Evolutionary conservation across 202 grass and related monocot species (phyloP), one percentile per base, ranked within the genome.

Genomic region (Carex sylvatica): DNA sequence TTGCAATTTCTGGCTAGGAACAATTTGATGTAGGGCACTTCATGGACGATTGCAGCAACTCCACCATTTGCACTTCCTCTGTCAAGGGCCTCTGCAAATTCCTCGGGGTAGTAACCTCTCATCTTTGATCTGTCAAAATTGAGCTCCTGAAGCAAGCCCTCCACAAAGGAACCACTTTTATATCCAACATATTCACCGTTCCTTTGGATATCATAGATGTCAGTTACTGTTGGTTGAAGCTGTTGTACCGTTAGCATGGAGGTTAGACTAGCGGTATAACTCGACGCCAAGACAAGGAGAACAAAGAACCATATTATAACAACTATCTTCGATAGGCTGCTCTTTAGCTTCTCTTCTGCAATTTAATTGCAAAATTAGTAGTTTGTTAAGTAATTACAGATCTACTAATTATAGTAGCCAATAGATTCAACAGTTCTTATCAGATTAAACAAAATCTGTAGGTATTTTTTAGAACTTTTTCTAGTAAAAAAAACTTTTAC

Each of bases 241-340:
- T 91, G 83, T 6, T 88, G 83, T 6, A 89, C 70, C 0, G 92
- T 94, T 1, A 94, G 40, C 74, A 94, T 91, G 0, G 92, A 91
- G n/a, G 83, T 2, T 14, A 94, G 66, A 10, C 58, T 94, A 2
- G 89, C 89, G 0, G 89, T 89, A 22, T 94, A 94, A 36, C 89
- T 76, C 58, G 92, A 85, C 16, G 69, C 85, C 13, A 94, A 35
- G 31, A 89, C 68, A 3, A 94, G 70, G 9, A 94, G 74, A 7
- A 91, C 60, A 31, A 63, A 87, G 5, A 87, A 0, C 83, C 83
- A 91, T 7, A 91, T 56, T 22, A 89, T 58, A 12, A 87, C 22
- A 0, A 89, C 84, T 9, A 91, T 44, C 46, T 78, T 63, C 7
- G 87, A 83, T 16, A 87, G n/a, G 38, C 66, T 55, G 6, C 68